Evolutionary conservation across 2,329 filamentous ascomycete genomes (phyloP), one percentile per base, ranked within the genome.

Genomic region (Aaosphaeria pasadenensis): DNA sequence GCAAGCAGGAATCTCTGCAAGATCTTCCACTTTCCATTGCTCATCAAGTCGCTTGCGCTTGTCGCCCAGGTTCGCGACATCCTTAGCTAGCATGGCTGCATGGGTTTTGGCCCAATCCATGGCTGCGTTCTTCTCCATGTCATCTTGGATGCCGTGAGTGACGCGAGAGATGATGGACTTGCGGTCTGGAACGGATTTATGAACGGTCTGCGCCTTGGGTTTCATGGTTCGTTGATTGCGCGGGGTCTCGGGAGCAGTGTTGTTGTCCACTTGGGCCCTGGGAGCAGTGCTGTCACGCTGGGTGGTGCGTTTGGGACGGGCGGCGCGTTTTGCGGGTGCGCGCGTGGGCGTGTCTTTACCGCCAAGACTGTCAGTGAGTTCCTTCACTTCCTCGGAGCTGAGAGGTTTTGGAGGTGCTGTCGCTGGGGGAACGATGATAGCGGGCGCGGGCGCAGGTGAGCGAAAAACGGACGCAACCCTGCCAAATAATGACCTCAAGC

Each of bases 1-100:
- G 42, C 58, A 53, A 1, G 60, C 52, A 3, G 64, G 64, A n/a
- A 67, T 53, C 43, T 57, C 50, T 13, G 56, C 51, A 9, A 70
- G 54, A 5, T 68, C 59, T 11, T 58, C 52, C 38, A 62, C 48
- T 11, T 56, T 51, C 13, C 67, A 51, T 3, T 58, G 57, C 6
- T 46, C 43, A 40, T 66, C 57, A 3, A 68, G 55, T 6, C 59
- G 60, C 43, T 56, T 58, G 52, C 66, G 66, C 50, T 67, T 69
- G 6, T 60, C 55, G 28, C 55, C 56, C 7, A 60, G 50, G 7
- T 45, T 44, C n/a, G 3, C 33, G 9, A 38, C n/a, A 7, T 59
- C 59, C 33, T 52, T 49, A 5, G 46, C 42, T 4, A 66, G 42
- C 13, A 55, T 53, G 1, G 55, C 50, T 11, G 58, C 50, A 7